Base-by-base conservation (phyloP, 2,329 filamentous ascomycete genomes). In the Penicillium sp. region DNA sequence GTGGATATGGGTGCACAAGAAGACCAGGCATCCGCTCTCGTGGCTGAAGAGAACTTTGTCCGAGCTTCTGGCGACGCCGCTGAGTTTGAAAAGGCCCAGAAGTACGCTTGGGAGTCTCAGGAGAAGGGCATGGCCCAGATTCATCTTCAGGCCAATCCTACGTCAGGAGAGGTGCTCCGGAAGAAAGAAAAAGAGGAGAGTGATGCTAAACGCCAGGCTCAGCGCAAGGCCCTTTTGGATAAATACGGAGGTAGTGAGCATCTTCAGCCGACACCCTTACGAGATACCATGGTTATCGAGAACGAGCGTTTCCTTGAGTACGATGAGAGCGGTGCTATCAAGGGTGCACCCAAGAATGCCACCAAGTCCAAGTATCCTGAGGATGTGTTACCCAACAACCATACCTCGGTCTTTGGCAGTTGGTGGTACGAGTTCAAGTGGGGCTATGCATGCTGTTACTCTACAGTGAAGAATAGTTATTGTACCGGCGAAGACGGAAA, bases 401-500 rank as follows among this genome's bases (percentile, higher is more conserved):
- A 98, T 72, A 89, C 83, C 3, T 86, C 87, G 0, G 86, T 95
- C 3, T 98, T 90, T 88, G 93, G 93, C 42, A 95, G 90, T 64
- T 98, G 93, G 93, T 98, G 93, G 93, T 82, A 84, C 46, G 84
- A 89, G 65, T 97, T 96, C 73, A 81, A 86, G 70, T 98, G 93
- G 93, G 93, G 93, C 1, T 98, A 95, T 70, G 81, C 88, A 20
- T 98, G 93, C 70, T 98, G 93, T 75, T 90, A 95, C 68, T 95
- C 90, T 0, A 86, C 84, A 20, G 82, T 95, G 55, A 96, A 95
- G 73, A 97, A 98, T 71, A 95, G 90, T 64, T 98, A 97, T 65
- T 98, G 93, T 70, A 97, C 92, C 0, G 93, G 93, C 24, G 89
- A 93, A 53, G 88, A 88, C 50, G 93, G 93, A 31, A 95, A 84